Evolutionary conservation across 2,329 filamentous ascomycete genomes (phyloP), one percentile per base, ranked within the genome.

Genomic region (Aureobasidium lini): DNA sequence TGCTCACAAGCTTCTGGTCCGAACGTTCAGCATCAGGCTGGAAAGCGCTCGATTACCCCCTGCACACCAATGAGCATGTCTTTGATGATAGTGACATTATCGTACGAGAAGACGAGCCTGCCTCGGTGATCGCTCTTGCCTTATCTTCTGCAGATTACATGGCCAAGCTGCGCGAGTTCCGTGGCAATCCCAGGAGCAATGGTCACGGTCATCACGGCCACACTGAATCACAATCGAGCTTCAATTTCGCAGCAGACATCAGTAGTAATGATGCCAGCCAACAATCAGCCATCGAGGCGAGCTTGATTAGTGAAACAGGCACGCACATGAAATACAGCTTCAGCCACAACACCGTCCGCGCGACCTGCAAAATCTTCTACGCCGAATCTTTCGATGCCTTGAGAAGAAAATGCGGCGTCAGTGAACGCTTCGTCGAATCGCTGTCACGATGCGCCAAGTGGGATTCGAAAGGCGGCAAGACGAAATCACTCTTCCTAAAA

Each of bases 361-460:
- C 96, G 83, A 87, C 93, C 52, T 97, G 95, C 78, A 99, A 99
- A 74, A 94, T 99, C 48, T 97, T 99, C 73, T 99, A 95, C 68
- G 94, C 94, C 0, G 94, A 97, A 72, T 94, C 96, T 64, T 99
- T 99, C 66, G 94, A 99, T 73, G 94, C 94, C 3, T 81, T 99
- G 40, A 85, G 94, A 59, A 84, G 89, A 60, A 96, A 96, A 73
- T 97, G 93, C 64, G 93, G 93, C 15, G 88, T 96, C 8, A 86
- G 90, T 1, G 92, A 97, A 69, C 88, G 94, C 37, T 95, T 99
- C 64, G 86, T 97, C 29, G 94, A 99, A 71, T 96, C 92, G 1
- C 78, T 99, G 23, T 97, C 94, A 7, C 85, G 94, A 18, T 99
- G 95, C 74, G 82, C 95, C 18, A 96, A 97, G 72, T 99, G 93